Evolutionary conservation across 768 basidiomycete genomes (phyloP), one percentile per base, ranked within the genome.

Genomic region (Podaxis mareebaensis): DNA sequence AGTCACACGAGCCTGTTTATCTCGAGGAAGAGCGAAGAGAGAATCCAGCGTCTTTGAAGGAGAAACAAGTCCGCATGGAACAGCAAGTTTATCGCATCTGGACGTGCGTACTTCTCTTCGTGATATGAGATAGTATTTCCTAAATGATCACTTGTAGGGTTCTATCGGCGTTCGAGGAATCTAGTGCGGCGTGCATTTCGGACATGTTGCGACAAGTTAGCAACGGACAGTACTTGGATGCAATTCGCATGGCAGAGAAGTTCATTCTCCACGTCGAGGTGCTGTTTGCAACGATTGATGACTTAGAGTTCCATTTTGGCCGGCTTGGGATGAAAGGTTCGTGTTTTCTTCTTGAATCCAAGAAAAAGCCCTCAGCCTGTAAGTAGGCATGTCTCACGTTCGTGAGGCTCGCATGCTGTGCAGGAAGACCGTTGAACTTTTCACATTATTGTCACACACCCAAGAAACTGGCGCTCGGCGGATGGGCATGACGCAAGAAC

Each of bases 261-360:
- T 99, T 99, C 72, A 98, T 99, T 68, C 81, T 99, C 20, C 96
- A 99, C 72, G 97, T 99, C 59, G 97, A 99, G 75, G 93, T 96
- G 51, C 84, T 99, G 22, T 99, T 99, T 68, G 95, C 93, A 20
- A 92, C 94, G 13, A 95, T 99, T 67, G 97, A 99, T 73, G 96
- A 99, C 75, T 85, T 99, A 49, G 95, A 97, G 74, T 91, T 85
- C 65, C 85, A 94, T 69, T 99, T 96, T 72, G 81, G 86, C 17
- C 81, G 84, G 48, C 83, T 92, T 42, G 87, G 83, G 69, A 84
- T 90, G 73, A 98, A 95, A 79, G 96, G 96, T 97, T 69, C 44
- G 44, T 65, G 85, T 78, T 59, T 46, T 49, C 22, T 4, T 2
- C 58, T 58, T 39, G 11, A 48, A 49, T 4, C 30, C 26, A n/a